Conservation (phyloP, 495 filamentous ascomycete species). For the Aspergillus sparsus region DNA sequence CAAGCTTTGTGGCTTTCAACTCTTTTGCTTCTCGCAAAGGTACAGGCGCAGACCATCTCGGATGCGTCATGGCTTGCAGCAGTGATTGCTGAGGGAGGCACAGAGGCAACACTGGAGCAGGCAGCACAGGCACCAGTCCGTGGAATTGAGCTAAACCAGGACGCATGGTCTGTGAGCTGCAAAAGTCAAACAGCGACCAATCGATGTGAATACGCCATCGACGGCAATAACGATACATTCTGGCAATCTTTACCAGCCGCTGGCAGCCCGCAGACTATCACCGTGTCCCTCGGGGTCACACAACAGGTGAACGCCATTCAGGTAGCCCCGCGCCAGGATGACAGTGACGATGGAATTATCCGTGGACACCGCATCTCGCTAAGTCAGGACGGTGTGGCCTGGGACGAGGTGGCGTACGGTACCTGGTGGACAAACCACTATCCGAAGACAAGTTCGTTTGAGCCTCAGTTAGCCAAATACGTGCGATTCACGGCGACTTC, state of each 20-base stretch:
- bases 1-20: no score
- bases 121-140: no score
- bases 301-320: background rate
- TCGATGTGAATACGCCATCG: conserved; percentile 27
- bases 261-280: background rate
- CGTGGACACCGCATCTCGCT: conserved; percentile 41
- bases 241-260: background rate
- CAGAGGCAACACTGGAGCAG: no score
- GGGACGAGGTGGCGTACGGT: conserved; percentile 43
- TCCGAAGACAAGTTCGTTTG: background rate
- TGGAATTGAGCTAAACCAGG: no score
- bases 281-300: background rate
- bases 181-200: background rate
- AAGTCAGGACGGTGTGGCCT: conserved; percentile 41
- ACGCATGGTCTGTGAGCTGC: background rate
- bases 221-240: conserved; percentile 66
- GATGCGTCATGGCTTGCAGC: no score
- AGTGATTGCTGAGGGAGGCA: no score
- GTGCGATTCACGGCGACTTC: background rate
- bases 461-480: background rate
- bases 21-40: no score
- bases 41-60: no score
- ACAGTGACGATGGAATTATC: conserved; percentile 29
- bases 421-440: conserved; percentile 33
- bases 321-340: conserved; percentile 10